Conservation (phyloP, 2,329 filamentous ascomycete genomes). For the Cadophora sp. region DNA sequence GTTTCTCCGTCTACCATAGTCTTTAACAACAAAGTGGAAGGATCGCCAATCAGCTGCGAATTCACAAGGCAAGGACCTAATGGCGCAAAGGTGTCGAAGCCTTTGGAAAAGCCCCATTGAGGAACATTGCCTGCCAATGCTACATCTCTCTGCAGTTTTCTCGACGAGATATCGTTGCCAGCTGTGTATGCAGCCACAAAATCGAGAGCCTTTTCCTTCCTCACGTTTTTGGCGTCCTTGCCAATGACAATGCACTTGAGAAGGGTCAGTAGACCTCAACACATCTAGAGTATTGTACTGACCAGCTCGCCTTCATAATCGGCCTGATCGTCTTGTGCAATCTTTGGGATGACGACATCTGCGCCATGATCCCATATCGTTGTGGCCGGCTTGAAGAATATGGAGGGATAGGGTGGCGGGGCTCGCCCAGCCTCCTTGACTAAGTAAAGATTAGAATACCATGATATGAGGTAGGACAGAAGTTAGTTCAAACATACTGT, state of each 20-base stretch:
- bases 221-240: constrained; percentile 45
- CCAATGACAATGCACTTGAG: constrained; percentile 54
- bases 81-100: constrained; percentile 54
- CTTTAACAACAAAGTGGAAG: constrained; percentile 39
- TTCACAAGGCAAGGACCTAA: constrained; percentile 52
- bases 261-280: constrained; percentile 45
- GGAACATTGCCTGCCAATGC: constrained; percentile 47
- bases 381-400: constrained; percentile 58
- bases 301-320: constrained; percentile 35
- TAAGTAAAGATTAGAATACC: constrained; percentile 35
- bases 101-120: constrained; percentile 54
- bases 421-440: constrained; percentile 59
- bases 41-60: constrained; percentile 22
- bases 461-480: constrained; percentile 34
- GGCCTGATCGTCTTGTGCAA: constrained; percentile 52
- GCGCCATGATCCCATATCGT: constrained; percentile 48
- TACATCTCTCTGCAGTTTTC: constrained; percentile 61
- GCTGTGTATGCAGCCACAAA: constrained; percentile 50
- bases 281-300: background rate
- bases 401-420: constrained; percentile 55
- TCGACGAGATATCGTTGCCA: constrained; percentile 62
- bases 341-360: constrained; percentile 54
- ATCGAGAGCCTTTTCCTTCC: constrained; percentile 24
- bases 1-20: constrained; percentile 53
- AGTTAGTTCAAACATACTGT: constrained; percentile 49